Conservation (phyloP, 2,329 filamentous ascomycete genomes). For the Diaporthe capsici region DNA sequence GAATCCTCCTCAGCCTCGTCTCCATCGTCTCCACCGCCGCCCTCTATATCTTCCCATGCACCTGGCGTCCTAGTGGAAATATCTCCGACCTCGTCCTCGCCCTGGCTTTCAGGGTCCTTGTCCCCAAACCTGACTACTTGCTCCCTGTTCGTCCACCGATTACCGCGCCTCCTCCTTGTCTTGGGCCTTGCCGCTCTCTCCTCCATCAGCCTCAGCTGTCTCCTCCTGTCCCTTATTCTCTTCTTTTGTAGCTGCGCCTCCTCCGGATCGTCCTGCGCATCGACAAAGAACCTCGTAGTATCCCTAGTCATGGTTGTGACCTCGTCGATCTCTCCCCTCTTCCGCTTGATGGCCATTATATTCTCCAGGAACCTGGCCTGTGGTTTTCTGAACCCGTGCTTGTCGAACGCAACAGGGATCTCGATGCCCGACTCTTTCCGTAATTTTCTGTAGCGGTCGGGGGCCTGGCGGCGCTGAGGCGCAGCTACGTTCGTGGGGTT, state of each 20-base stretch:
- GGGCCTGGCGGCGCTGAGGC: slow-evolving; percentile 53
- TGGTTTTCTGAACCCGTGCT: slow-evolving; percentile 62
- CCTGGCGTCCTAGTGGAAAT: slow-evolving; percentile 11
- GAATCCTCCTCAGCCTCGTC: slow-evolving; percentile 42
- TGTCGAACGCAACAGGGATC: slow-evolving; percentile 61
- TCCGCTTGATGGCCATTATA: slow-evolving; percentile 74
- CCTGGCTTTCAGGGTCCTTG: background rate
- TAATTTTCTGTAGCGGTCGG: slow-evolving; percentile 46
- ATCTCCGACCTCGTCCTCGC: slow-evolving; percentile 19
- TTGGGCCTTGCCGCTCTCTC: slow-evolving; percentile 39
- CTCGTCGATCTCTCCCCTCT: slow-evolving; percentile 74
- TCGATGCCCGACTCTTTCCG: slow-evolving; percentile 59
- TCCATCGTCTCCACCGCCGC: slow-evolving; percentile 43
- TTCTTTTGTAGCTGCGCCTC: slow-evolving; percentile 54
- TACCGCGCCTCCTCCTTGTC: slow-evolving; percentile 28
- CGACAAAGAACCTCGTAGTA: slow-evolving; percentile 51
- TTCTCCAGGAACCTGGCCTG: slow-evolving; percentile 74
- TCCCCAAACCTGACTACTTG: slow-evolving; percentile 39
- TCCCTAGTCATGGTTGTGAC: slow-evolving; percentile 71
- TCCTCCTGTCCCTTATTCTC: slow-evolving; percentile 45
- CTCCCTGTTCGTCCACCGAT: slow-evolving; percentile 33
- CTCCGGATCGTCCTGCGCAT: slow-evolving; percentile 57
- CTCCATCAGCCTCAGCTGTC: slow-evolving; percentile 43
- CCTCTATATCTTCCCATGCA: slow-evolving; percentile 32
- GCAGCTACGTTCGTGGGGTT: slow-evolving; percentile 44